Conservation (phyloP, 140 eudicot genomes). For the Flaveria floridana region DNA sequence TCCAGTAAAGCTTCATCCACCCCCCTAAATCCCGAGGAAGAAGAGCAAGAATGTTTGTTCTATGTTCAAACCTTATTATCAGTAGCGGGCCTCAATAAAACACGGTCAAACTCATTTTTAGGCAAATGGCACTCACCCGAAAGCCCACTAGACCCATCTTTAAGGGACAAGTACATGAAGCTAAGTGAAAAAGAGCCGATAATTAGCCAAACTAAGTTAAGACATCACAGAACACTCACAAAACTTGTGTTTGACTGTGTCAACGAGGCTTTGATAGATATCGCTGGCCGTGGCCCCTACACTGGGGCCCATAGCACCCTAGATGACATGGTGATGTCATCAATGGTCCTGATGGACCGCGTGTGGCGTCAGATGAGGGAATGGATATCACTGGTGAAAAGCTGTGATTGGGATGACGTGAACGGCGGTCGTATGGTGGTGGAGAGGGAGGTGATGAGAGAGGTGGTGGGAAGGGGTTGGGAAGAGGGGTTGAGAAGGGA, state of each 20-base stretch:
- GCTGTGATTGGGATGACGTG: conserved; percentile 43
- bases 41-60: conserved; percentile 57
- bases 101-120: conserved; percentile 40
- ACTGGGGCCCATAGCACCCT: conserved; percentile 28
- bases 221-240: conserved; percentile 50
- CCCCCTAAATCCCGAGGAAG: conserved; percentile 52
- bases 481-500: conserved; percentile 51
- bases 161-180: conserved; percentile 62
- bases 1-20: conserved; percentile 40
- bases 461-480: conserved; percentile 88
- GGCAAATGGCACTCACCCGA: conserved; percentile 75
- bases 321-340: conserved; percentile 27
- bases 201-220: conserved; percentile 48
- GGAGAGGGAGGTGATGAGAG: conserved; percentile 62
- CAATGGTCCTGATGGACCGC: conserved; percentile 42
- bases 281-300: conserved; percentile 50
- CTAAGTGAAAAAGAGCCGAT: conserved; percentile 46
- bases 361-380: conserved; percentile 73
- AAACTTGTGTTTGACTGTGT: conserved; percentile 86
- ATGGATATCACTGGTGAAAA: conserved; percentile 52
- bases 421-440: conserved; percentile 36
- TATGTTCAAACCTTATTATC: conserved; percentile 64
- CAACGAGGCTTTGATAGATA: conserved; percentile 56
- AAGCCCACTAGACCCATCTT: conserved; percentile 80
- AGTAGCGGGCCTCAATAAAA: conserved; percentile 54